Conservation (phyloP, 2,329 filamentous ascomycete species). For the Fusarium scirpi region DNA sequence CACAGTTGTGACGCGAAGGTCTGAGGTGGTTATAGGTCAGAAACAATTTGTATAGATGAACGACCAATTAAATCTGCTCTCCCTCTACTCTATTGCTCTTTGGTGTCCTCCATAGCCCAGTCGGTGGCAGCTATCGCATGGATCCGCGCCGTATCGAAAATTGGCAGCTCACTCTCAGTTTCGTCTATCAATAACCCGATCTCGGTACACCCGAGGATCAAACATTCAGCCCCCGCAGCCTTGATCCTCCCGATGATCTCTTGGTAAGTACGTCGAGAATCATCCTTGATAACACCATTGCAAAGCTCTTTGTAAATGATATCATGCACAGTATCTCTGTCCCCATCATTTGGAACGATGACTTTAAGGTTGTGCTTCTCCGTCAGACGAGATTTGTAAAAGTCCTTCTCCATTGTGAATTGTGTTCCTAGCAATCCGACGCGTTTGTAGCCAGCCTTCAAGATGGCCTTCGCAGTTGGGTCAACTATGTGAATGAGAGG, state of each 20-base stretch:
- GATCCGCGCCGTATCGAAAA: conserved; percentile 44
- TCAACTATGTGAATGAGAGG: conserved; percentile 46
- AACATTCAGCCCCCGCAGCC: conserved; percentile 30
- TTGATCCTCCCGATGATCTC: conserved; percentile 24
- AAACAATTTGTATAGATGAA: background rate
- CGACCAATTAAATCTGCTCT: too few species aligned
- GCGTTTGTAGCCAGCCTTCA: conserved; percentile 18
- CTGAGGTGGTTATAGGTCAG: background rate
- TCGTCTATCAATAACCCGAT: conserved; percentile 39
- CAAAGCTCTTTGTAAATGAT: conserved; percentile 44
- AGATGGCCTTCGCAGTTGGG: conserved; percentile 35
- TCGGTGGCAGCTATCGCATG: conserved; percentile 43
- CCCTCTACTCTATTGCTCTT: too few species aligned
- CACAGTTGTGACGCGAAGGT: background rate
- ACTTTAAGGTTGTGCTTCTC: conserved; percentile 25
- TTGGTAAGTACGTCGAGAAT: conserved; percentile 28
- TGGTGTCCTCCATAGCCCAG: conserved; percentile 28
- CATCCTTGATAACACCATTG: conserved; percentile 31
- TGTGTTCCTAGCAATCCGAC: conserved; percentile 41
- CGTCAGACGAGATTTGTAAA: conserved; percentile 34
- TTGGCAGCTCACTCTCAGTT: conserved; percentile 18
- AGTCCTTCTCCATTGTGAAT: conserved; percentile 45
- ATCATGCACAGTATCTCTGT: conserved; percentile 18
- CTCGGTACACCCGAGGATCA: conserved; percentile 47
- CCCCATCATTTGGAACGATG: conserved; percentile 18